Base-by-base conservation (phyloP, 768 basidiomycete species). In the Xerocomellus intermedius region DNA sequence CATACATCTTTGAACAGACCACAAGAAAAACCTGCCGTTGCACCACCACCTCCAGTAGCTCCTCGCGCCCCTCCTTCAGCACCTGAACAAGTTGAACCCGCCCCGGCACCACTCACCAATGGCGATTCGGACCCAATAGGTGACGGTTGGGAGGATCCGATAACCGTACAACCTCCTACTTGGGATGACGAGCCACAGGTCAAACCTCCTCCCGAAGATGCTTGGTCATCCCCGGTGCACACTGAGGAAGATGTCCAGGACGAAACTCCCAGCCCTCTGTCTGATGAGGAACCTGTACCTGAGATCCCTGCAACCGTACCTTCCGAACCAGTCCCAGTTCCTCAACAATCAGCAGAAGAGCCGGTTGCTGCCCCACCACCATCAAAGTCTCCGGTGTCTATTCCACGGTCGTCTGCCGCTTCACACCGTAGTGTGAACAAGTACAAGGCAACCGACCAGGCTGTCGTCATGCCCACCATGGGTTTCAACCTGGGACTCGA, bases 391-490 rank as follows among this genome's bases (percentile, higher is more conserved):
- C 75, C 79, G 8, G 67, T 74, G 22, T 82, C 82, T 54, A 71
- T 83, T 35, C 68, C 78, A 4, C 80, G 89, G 12, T 78, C 83
- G 13, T 75, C 80, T 8, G 74, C 75, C 37, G 71, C 73, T 16
- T 74, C 82, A 1, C 84, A 87, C 50, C 80, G 85, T 44, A 75
- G 72, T 60, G 81, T 77, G 43, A 80, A 82, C 33, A 82, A 83
- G 48, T 85, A 86, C 75, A 91, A 91, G 76, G 80, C 78, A 21
- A 81, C 79, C 5, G 87, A 91, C 57, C 87, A 89, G 54, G 83
- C 91, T 36, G 91, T 93, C 17, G 85, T 92, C 52, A 85, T 92
- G 82, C 89, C 91, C 1, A 79, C 80, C 35, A 75, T 73, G 42
- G 82, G 80, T 48, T 87, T 86, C 68, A 80, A 82, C 30, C 64